Conservation (phyloP, 345 rosid species). For the Eucalyptus microcorys region DNA sequence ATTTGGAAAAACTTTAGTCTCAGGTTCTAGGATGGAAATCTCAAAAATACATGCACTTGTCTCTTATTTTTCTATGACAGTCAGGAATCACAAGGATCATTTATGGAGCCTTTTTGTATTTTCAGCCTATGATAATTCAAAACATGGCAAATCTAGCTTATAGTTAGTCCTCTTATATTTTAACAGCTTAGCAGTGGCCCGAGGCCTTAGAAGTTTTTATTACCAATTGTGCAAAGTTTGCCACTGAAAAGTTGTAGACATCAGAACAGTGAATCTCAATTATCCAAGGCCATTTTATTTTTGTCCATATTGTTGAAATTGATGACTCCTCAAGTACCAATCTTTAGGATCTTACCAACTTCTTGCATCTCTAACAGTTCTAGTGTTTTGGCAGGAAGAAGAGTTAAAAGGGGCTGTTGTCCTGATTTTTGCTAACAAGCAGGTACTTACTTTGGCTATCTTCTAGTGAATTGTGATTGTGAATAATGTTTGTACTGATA, state of each 20-base stretch:
- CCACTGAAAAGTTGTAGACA: background rate
- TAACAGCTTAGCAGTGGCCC: background rate
- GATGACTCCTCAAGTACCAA: background rate
- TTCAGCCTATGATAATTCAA: background rate
- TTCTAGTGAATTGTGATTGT: background rate
- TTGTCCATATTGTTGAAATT: background rate
- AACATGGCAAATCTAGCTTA: background rate
- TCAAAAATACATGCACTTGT: background rate
- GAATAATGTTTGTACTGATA: background rate
- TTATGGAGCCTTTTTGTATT: background rate
- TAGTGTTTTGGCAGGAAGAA: slow-evolving; percentile 38
- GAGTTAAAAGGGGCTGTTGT: slow-evolving; percentile 57
- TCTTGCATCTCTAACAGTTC: background rate
- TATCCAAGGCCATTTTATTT: background rate
- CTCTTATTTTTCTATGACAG: background rate
- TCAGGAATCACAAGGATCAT: background rate
- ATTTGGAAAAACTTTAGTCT: background rate
- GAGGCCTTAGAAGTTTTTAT: background rate
- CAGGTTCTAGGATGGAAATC: background rate
- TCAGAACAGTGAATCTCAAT: background rate
- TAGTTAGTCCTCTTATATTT: background rate
- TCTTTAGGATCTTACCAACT: background rate
- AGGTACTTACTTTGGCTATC: slow-evolving; percentile 13
- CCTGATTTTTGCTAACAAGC: slow-evolving; percentile 65
- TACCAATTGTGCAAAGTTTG: background rate